Evolutionary conservation across 2,329 filamentous ascomycete species (phyloP), one percentile per base, ranked within the genome.

Genomic region (Pyrenophora graminea): DNA sequence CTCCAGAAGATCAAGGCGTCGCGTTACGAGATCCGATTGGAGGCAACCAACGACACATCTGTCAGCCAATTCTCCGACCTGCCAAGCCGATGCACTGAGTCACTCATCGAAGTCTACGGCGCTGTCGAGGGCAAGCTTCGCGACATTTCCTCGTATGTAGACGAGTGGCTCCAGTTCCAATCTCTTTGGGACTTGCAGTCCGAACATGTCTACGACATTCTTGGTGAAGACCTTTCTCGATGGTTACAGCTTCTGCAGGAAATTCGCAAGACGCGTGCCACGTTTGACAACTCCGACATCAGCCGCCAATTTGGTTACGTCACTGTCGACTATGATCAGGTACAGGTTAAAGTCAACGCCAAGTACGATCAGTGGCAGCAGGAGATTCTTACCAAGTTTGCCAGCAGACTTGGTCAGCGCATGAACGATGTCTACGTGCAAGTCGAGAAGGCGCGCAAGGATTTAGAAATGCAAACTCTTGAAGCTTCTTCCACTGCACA

Each of bases 321-420:
- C 46, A 91, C 89, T 3, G 91, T 99, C 67, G 93, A 99, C 72
- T 99, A 99, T 68, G 94, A 97, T 66, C 95, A 99, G 74, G 94
- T 99, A 0, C 95, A 99, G 74, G 91, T 93, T 50, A 97, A 96
- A 75, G 94, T 99, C 73, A 99, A 97, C 67, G 91, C 91, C 64
- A 99, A 97, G 73, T 99, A 99, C 70, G 95, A 99, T 70, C 93
- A 97, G 73, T 99, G 95, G 94, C 94, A 99, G 73, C 91, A 97
- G 65, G 94, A 99, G 61, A 96, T 99, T 48, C 80, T 97, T 32
- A 84, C 89, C 63, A 96, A 96, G 71, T 99, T 99, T 74, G 94
- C 91, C 32, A 83, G 84, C 49, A 90, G 94, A 48, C 87, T 99
- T 39, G 91, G 92, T 39, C 89, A 85, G 57, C 89, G 92, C 42